Evolutionary conservation across 2,329 filamentous ascomycete species (phyloP), one percentile per base, ranked within the genome.

Genomic region (Camptophora hylomeconis): DNA sequence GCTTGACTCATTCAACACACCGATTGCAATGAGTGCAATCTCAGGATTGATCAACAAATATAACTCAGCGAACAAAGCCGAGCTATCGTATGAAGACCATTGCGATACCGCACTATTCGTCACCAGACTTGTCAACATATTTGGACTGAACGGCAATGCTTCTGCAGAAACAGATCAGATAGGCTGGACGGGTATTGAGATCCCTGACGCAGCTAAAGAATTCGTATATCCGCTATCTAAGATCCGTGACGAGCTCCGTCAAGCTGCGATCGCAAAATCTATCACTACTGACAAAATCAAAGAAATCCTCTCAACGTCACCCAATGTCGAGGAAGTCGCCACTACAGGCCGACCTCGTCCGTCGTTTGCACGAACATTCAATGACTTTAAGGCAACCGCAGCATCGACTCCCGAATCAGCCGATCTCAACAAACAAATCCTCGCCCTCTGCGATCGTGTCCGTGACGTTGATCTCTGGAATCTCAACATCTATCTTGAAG

Each of bases 1-100:
- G 10, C 67, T 67, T 42, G 83, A 92, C 55, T 93, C 84, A 0
- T 92, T 94, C 51, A 79, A 94, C 53, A 94, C 86, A 0, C 74
- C 80, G 1, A 61, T 64, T 28, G 82, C 76, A 4, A 83, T 94
- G 78, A 68, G 70, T 26, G 59, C 73, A n/a, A 76, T 94, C 25
- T 72, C 75, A 2, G 73, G 81, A 32, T 59, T 94, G 14, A 76
- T 94, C 37, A 78, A 75, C 26, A 72, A 79, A 22, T 79, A 78
- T 48, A 93, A 93, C 54, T 61, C 58, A 15, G 54, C 58, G 10
- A 52, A 60, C 30, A 60, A 60, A 29, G 49, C 57, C 5, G 45
- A 52, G 5, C 41, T 72, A 2, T 61, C 65, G 5, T 50, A 59
- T 5, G 48, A 54, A 18, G 59, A 64, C 5, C 58, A 64, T 3